Evolutionary conservation across 139 green algal genomes (phyloP).

Genomic region (Chlamydomonas sp.): DNA sequence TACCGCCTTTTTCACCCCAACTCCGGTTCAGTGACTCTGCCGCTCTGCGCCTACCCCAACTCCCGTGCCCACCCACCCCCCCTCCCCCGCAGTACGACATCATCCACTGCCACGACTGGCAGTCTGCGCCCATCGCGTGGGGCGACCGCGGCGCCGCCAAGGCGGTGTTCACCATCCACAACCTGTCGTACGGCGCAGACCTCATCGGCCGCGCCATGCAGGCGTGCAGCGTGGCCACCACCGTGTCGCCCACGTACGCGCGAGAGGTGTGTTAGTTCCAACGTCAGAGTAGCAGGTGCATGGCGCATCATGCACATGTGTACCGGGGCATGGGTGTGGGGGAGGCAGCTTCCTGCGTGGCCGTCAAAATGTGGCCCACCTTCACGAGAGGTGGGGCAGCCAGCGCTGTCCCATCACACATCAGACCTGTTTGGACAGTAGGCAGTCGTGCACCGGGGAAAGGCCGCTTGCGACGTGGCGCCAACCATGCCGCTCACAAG

Average conservation of each 20-base stretch:
- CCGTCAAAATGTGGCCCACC: background rate
- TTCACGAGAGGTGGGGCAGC: no score
- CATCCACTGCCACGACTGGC: conserved; percentile 98
- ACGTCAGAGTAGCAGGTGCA: no score
- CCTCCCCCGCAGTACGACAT: conserved; percentile 75
- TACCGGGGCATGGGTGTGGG: background rate
- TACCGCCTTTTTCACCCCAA: no score
- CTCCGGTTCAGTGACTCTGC: background rate
- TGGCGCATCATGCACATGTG: no score
- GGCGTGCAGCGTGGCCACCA: conserved; percentile 83
- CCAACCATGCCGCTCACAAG: no score
- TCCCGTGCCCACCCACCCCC: conserved; percentile 24
- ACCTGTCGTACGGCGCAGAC: conserved; percentile 91
- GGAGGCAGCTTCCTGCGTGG: background rate
- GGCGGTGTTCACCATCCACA: conserved; percentile 95
- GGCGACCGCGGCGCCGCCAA: conserved; percentile 56
- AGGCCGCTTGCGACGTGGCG: no score
- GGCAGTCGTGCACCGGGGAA: no score
- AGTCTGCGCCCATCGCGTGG: conserved; percentile 77
- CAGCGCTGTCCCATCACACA: no score
- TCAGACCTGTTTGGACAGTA: no score
- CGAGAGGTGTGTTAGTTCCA: conserved; percentile 64
- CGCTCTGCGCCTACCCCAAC: conserved; percentile 76
- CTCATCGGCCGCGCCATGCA: conserved; percentile 83
- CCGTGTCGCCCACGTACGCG: conserved; percentile 95